Percentiles rank a stretch among this genome's conserved stretches.
These are phyloP conservation scores for Parsonsia alboflavescens DNA, from an alignment of 257 asterid genomes.

Conservation along the genomic window DNA sequence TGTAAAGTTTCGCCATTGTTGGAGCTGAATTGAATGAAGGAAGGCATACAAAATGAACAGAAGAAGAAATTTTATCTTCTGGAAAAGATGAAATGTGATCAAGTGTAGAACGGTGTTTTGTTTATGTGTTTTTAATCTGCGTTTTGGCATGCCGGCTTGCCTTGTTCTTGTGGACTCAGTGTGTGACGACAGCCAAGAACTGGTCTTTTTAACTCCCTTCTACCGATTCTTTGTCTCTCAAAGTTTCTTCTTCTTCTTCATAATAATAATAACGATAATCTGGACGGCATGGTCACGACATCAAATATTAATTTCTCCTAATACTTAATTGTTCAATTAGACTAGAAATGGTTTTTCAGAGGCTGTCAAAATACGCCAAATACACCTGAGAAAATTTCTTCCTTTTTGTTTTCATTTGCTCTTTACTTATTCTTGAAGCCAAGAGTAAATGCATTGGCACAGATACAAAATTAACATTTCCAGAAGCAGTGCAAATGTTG, in stretches of 20 bases:
- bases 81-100: not conserved
- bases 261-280: not conserved
- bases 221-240: not conserved
- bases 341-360: not conserved
- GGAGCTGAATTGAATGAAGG: conserved; percentile 19
- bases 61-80: not conserved
- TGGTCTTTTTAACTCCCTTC: not conserved
- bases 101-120: too few species aligned
- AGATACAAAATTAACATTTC: not conserved
- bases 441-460: not conserved
- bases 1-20: conserved; percentile 15
- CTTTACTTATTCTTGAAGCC: not conserved
- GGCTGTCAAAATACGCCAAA: too few species aligned
- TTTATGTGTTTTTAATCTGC: not conserved
- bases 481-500: too few species aligned
- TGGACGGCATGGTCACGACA: not conserved
- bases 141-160: conserved; percentile 8
- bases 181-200: not conserved
- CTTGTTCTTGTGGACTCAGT: not conserved
- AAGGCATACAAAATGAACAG: not conserved
- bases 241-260: not conserved
- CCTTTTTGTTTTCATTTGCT: not conserved
- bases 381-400: not conserved
- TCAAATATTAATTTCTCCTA: not conserved
- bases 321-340: not conserved